Evolutionary conservation across 305 asterid species (phyloP).

Genomic region (Solanum hybrid): DNA sequence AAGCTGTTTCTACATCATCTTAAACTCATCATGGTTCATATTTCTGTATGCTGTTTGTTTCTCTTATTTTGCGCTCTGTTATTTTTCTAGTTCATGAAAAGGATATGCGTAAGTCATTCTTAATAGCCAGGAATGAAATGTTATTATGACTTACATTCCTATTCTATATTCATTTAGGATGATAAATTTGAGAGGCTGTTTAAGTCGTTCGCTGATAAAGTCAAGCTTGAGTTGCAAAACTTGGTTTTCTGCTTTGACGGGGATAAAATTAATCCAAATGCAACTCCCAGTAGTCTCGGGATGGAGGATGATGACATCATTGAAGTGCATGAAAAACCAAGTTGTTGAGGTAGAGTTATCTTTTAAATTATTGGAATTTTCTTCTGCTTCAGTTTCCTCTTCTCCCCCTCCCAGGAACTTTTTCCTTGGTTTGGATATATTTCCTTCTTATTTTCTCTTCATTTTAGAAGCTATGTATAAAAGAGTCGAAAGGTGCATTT

Average conservation of each 20-base stretch:
- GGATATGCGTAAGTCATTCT: neutral
- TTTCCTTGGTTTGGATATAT: neutral
- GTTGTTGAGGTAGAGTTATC: slow-evolving; percentile 28
- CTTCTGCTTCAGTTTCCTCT: neutral
- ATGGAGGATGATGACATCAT: slow-evolving; percentile 90
- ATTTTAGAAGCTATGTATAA: neutral
- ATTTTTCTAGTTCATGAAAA: neutral
- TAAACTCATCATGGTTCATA: neutral
- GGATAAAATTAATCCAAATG: slow-evolving; percentile 51
- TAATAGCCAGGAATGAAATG: neutral
- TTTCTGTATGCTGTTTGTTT: neutral
- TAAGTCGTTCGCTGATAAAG: slow-evolving; percentile 63
- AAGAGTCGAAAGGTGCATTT: neutral
- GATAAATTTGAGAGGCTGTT: slow-evolving; percentile 72
- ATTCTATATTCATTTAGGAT: slow-evolving; percentile 38
- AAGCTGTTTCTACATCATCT: neutral
- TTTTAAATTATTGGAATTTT: neutral
- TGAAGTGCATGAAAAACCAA: slow-evolving; percentile 59
- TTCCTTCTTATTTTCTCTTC: neutral
- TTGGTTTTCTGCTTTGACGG: slow-evolving; percentile 72
- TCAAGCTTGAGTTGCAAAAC: slow-evolving; percentile 44
- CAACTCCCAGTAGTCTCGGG: slow-evolving; percentile 57
- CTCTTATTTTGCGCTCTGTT: neutral
- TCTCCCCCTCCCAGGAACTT: neutral
- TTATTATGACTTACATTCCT: neutral